phyloP scores from a whole-genome alignment of 768 basidiomycete genomes.

The Inosperma sp. region DNA sequence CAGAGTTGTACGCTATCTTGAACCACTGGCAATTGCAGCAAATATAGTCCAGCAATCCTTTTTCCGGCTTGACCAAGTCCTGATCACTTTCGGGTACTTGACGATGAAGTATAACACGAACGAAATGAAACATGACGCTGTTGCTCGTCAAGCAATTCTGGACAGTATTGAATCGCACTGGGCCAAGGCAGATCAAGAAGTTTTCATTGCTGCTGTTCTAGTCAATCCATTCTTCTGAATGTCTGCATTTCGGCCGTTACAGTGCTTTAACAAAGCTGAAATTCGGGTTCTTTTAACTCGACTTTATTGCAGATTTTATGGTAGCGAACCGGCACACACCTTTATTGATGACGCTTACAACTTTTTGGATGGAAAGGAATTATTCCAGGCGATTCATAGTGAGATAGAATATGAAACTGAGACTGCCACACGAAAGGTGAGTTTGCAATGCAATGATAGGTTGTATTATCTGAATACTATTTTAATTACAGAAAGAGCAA shows the following conservation, averaged over 20 bases:
- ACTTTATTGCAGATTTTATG: neutral
- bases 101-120: slow-evolving; percentile 20
- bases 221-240: slow-evolving; percentile 28
- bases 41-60: slow-evolving; percentile 30
- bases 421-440: neutral
- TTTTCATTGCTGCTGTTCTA: slow-evolving; percentile 31
- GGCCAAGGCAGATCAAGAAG: slow-evolving; percentile 31
- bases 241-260: neutral
- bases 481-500: neutral
- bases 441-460: neutral
- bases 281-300: neutral
- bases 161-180: slow-evolving; percentile 32
- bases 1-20: slow-evolving; percentile 23
- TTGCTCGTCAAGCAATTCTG: slow-evolving; percentile 17
- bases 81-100: slow-evolving; percentile 30
- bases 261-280: neutral
- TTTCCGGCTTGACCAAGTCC: slow-evolving; percentile 30
- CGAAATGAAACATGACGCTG: slow-evolving; percentile 4
- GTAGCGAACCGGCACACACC: neutral
- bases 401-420: neutral
- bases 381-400: neutral
- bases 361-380: neutral
- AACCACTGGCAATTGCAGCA: slow-evolving; percentile 36
- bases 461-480: neutral
- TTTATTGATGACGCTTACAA: neutral